Percentiles rank a stretch among this genome's conserved stretches.
These are phyloP conservation scores for Setaria viridis DNA, from an alignment of 202 grass and related monocot genomes.

Conservation along the genomic window DNA sequence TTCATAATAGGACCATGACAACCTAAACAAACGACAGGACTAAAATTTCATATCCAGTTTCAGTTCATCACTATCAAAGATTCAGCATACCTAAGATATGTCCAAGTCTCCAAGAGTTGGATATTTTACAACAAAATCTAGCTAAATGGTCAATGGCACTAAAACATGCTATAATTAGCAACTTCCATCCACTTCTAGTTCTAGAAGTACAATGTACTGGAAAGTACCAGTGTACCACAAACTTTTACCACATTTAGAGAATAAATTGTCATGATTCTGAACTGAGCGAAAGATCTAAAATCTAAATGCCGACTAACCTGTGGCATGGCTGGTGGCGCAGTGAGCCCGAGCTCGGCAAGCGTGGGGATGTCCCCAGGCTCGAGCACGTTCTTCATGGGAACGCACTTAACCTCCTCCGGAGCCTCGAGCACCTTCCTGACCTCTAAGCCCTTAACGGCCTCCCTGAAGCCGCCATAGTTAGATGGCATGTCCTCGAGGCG, in stretches of 20 bases:
- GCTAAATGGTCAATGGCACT: background rate
- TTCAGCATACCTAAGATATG: background rate
- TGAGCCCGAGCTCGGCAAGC: constrained; percentile 75
- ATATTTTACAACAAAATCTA: constrained; percentile 5
- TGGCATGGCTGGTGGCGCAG: constrained; percentile 48
- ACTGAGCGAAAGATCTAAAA: constrained; percentile 10
- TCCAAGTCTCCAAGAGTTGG: background rate
- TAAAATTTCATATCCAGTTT: background rate
- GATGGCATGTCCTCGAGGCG: constrained; percentile 75
- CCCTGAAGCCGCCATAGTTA: constrained; percentile 76
- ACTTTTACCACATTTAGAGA: background rate
- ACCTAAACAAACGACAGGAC: background rate
- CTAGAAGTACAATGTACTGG: constrained; percentile 19
- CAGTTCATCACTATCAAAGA: background rate
- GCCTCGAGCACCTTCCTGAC: constrained; percentile 74
- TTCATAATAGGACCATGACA: background rate
- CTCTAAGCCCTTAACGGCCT: constrained; percentile 68
- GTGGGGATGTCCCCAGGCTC: constrained; percentile 89
- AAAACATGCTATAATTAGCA: constrained; percentile 12
- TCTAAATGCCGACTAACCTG: constrained; percentile 46
- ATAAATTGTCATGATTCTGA: constrained; percentile 7
- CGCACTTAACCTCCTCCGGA: constrained; percentile 80
- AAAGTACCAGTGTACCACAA: background rate
- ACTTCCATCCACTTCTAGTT: constrained; percentile 7
- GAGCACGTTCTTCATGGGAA: constrained; percentile 77